phyloP scores from a whole-genome alignment of 2,329 filamentous ascomycete species.

The Simplicillium sp. region DNA sequence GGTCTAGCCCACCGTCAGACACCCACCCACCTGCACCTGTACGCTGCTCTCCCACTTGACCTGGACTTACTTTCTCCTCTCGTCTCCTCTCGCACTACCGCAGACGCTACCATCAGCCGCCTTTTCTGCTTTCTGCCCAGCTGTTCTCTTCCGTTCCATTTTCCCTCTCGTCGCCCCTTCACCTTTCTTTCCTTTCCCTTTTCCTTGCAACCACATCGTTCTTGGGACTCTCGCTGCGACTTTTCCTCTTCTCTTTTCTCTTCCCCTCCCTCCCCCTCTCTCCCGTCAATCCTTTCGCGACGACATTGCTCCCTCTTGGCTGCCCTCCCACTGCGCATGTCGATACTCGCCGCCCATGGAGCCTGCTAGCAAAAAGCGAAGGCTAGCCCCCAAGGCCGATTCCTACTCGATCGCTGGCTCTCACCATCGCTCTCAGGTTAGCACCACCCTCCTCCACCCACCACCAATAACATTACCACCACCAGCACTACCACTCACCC shows the following conservation, averaged over 20 bases:
- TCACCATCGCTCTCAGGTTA: slow-evolving; percentile 14
- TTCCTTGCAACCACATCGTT: too few relatives aligned
- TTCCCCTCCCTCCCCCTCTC: slow-evolving; percentile 5
- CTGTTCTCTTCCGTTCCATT: background rate
- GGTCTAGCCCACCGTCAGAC: too few relatives aligned
- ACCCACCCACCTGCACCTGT: too few relatives aligned
- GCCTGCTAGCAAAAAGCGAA: slow-evolving; percentile 31
- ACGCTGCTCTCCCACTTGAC: too few relatives aligned
- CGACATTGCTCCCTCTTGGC: background rate
- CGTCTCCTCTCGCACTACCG: background rate
- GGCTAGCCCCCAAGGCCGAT: slow-evolving; percentile 32
- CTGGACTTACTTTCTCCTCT: too few relatives aligned
- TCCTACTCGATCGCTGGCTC: slow-evolving; percentile 3
- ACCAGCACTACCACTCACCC: slow-evolving; percentile 22
- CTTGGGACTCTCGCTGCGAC: background rate
- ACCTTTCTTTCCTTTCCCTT: background rate
- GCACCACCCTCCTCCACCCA: slow-evolving; percentile 10
- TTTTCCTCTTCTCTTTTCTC: slow-evolving; percentile 15
- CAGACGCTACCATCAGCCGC: background rate
- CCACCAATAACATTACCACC: slow-evolving; percentile 6
- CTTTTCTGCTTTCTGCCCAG: background rate
- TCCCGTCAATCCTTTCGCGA: background rate
- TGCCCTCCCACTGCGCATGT: background rate
- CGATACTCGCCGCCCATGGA: slow-evolving; percentile 22
- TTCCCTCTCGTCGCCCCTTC: slow-evolving; percentile 1